Evolutionary conservation across 129 eudicot genomes (phyloP), one percentile per base, ranked within the genome.

Genomic region (Escallonia herrerae): DNA sequence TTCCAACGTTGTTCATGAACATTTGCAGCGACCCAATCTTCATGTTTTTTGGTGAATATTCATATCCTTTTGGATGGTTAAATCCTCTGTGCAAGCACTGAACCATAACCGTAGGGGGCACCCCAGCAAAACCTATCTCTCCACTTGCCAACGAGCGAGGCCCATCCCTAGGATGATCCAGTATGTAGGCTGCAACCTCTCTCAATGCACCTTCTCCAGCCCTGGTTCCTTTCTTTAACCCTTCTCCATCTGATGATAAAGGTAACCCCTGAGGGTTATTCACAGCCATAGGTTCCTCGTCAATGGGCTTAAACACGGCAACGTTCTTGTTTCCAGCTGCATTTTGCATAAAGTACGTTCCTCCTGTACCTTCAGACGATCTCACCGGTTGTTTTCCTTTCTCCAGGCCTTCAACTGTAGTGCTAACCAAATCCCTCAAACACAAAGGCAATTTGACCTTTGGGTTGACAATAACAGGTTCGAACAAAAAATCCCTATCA

Each of bases 131-230:
- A 13, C 91, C 91, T 33, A 50, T 68, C 40, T 73, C 76, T 22
- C 37, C 50, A 40, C 62, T 64, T 13, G 73, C 64, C 10, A 40
- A 47, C 39, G 40, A 54, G 39, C 74, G 68, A 3, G 66, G 71
- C 2, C 91, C 82, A 52, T 56, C 63, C 67, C 39, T 76, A 9
- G 87, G 91, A 72, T 85, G 91, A 64, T 85, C 91, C 60, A 85
- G 48, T 79, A 85, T 39, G 13, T 81, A 85, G 0, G 91, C 85
- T 60, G 91, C 87, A 67, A 81, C 91, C 56, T 85, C 87, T 58
- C 87, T 66, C 69, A 81, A 70, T 15, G 91, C 91, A 60, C 87
- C 87, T 79, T 85, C 91, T 15, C 91, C 91, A 8, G 81, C 91
- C 79, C 73, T 74, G 33, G 91, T 85, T 8, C 91, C 91, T 40